A percentile compares a stretch with the other conserved stretches of the same genome.
Conservation (phyloP, 805 yeast species). For the Clavispora asparagi region DNA sequence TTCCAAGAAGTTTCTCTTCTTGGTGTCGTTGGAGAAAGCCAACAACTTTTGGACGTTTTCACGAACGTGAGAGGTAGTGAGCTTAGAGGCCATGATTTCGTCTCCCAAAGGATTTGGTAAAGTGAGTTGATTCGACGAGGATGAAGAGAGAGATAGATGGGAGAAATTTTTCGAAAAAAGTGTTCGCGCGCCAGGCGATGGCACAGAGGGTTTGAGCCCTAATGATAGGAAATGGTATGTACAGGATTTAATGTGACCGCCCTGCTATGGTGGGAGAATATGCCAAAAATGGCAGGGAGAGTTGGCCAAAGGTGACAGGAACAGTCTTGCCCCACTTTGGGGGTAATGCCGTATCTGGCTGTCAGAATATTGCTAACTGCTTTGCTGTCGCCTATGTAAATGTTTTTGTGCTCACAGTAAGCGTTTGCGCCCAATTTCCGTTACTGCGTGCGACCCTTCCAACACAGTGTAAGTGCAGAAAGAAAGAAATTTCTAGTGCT, state of each 20-base stretch:
- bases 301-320: too few relatives aligned
- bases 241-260: neutral
- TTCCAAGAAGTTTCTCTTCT: constrained; percentile 99
- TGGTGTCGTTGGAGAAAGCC: constrained; percentile 86
- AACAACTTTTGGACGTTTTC: constrained; percentile 91
- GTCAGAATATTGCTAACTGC: too few relatives aligned
- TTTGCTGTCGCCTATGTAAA: too few relatives aligned
- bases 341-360: too few relatives aligned
- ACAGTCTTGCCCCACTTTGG: too few relatives aligned
- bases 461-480: too few relatives aligned
- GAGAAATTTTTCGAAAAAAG: neutral
- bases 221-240: neutral
- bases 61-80: constrained; percentile 90
- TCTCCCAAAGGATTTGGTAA: constrained; percentile 68
- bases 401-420: too few relatives aligned
- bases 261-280: too few relatives aligned
- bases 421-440: too few relatives aligned
- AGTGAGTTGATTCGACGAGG: constrained; percentile 54
- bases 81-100: constrained; percentile 72
- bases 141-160: constrained; percentile 18
- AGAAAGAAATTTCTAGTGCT: too few relatives aligned
- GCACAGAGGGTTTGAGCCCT: neutral
- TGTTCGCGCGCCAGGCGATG: neutral
- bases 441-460: too few relatives aligned
- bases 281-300: too few relatives aligned